These are phyloP conservation scores for Trichoderma reesei DNA, from an alignment of 495 filamentous ascomycete genomes.

Conservation along the genomic window DNA sequence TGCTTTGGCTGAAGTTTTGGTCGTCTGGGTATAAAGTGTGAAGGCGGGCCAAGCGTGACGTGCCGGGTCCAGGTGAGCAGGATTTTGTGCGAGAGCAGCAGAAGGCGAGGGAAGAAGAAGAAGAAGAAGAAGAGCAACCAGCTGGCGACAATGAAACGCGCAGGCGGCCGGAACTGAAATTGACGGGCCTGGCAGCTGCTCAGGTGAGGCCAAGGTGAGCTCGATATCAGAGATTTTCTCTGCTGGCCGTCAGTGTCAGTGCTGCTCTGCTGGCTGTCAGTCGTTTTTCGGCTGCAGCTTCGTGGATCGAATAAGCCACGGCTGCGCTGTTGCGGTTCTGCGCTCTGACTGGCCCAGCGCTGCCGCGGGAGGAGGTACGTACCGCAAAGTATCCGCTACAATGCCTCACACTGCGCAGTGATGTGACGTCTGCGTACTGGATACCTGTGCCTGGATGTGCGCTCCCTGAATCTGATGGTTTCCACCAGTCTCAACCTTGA, in stretches of 20 bases:
- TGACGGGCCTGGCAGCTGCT: not conserved
- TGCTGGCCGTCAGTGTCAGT: not conserved
- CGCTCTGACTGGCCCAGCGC: not conserved
- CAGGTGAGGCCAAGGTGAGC: not conserved
- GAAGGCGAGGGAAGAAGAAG: no score
- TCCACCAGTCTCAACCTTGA: no score
- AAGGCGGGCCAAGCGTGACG: slow-evolving; percentile 1
- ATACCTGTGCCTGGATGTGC: no score
- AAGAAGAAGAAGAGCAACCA: not conserved
- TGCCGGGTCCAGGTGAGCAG: not conserved
- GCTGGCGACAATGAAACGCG: not conserved
- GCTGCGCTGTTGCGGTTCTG: not conserved
- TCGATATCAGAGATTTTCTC: not conserved
- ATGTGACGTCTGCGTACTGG: no score
- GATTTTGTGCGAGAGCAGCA: not conserved
- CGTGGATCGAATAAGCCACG: slow-evolving; percentile 5
- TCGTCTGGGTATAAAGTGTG: not conserved
- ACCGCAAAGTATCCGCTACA: not conserved
- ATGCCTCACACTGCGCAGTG: no score
- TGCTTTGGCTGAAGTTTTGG: slow-evolving; percentile 1
- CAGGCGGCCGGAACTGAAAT: not conserved
- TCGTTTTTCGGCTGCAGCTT: not conserved
- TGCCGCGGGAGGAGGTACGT: not conserved
- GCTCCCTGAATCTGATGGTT: no score
- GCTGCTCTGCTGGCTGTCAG: not conserved